Percentiles rank a stretch among this genome's conserved stretches.
Evolutionary conservation across 805 yeast species (phyloP).

Genomic region (Komagataella populi): DNA sequence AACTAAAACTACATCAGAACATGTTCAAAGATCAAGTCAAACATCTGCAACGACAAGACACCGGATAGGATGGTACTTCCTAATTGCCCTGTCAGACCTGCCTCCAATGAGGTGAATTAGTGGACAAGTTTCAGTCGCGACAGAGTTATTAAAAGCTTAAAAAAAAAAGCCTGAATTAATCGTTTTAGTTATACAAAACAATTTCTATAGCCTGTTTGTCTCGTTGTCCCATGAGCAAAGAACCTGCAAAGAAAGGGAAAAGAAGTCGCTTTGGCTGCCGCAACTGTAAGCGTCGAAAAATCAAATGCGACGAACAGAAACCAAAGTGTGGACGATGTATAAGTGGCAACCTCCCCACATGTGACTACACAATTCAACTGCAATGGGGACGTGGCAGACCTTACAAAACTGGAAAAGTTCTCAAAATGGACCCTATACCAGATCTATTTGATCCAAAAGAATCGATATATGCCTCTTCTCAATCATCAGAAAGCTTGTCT

Average conservation of each 20-base stretch:
- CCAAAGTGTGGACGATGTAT: conserved; percentile 49
- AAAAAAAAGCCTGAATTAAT: too few relatives aligned
- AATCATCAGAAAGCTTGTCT: neutral
- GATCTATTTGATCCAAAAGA: neutral
- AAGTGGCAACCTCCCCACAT: conserved; percentile 23
- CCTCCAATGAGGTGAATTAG: neutral
- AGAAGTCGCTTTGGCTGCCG: conserved; percentile 50
- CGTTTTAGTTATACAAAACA: too few relatives aligned
- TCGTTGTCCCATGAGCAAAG: neutral
- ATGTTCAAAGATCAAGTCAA: conserved; percentile 6
- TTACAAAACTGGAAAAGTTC: conserved; percentile 27
- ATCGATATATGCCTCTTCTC: neutral
- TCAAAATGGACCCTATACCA: conserved; percentile 13
- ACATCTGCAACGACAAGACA: neutral
- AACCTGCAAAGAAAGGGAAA: conserved; percentile 11
- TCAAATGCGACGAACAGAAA: conserved; percentile 58
- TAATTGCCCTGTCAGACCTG: neutral
- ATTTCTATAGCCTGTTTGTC: neutral
- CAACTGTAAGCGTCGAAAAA: conserved; percentile 44
- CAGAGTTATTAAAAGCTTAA: neutral
- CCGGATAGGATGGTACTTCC: neutral
- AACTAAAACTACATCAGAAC: conserved; percentile 5
- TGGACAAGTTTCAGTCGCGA: neutral
- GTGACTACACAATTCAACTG: conserved; percentile 52
- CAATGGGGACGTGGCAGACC: conserved; percentile 67